Percentiles rank a stretch among this genome's conserved stretches.
Conservation (phyloP, 106 monocot species). For the Vanilla planifolia region DNA sequence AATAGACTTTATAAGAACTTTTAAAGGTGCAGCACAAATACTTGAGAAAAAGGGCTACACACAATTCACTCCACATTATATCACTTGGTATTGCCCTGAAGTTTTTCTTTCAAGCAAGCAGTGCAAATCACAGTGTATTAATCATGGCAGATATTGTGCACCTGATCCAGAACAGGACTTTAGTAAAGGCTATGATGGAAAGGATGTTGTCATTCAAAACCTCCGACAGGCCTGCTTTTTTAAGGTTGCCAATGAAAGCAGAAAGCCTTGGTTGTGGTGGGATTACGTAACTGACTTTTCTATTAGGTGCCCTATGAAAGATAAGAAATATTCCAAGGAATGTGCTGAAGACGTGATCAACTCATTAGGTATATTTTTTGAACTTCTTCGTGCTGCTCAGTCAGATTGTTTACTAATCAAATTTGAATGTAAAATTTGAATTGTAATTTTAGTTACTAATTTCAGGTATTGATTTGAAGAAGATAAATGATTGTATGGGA, state of each 20-base stretch:
- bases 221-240: conserved; percentile 67
- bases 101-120: conserved; percentile 64
- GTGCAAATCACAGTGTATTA: conserved; percentile 88
- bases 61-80: conserved; percentile 75
- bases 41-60: conserved; percentile 73
- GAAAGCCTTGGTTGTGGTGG: conserved; percentile 87
- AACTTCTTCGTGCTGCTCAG: neutral
- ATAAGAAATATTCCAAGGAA: conserved; percentile 69
- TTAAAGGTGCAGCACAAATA: conserved; percentile 70
- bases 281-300: conserved; percentile 80
- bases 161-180: conserved; percentile 83
- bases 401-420: neutral
- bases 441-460: neutral
- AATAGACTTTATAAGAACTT: conserved; percentile 72
- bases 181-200: conserved; percentile 66
- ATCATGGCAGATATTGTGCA: conserved; percentile 76
- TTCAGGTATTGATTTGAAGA: conserved; percentile 44
- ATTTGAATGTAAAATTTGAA: neutral
- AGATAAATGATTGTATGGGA: conserved; percentile 49
- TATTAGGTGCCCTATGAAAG: conserved; percentile 79
- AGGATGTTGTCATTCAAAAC: conserved; percentile 72
- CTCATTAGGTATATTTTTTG: conserved; percentile 43
- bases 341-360: conserved; percentile 67
- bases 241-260: conserved; percentile 64
- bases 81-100: conserved; percentile 84